phyloP scores from a whole-genome alignment of 164 flowering plant genomes.

The Nymphaea thermarum region DNA sequence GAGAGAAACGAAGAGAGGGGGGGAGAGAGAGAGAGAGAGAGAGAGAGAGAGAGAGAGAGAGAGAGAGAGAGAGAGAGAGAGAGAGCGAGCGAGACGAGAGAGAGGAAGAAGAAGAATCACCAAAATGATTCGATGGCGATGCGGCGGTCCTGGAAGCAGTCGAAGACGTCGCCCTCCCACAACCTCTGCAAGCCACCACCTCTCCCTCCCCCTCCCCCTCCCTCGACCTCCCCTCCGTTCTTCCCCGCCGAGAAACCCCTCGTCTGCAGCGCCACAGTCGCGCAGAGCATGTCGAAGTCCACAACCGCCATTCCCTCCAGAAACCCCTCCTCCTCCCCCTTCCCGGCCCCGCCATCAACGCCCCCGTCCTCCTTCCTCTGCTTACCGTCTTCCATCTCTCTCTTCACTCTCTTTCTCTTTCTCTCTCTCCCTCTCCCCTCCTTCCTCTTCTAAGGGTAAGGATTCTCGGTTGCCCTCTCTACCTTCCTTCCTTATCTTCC shows the following conservation, averaged over 20 bases:
- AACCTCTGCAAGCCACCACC: conserved; percentile 69
- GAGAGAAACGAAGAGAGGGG: background rate
- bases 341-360: conserved; percentile 29
- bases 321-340: conserved; percentile 28
- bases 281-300: conserved; percentile 85
- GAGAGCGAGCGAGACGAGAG: too few relatives aligned
- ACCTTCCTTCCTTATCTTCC: background rate
- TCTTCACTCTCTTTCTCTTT: too few relatives aligned
- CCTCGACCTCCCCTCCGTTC: conserved; percentile 24
- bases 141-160: conserved; percentile 75
- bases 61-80: background rate
- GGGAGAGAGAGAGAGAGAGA: background rate
- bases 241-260: conserved; percentile 23
- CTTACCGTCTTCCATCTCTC: too few relatives aligned
- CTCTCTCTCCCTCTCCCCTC: background rate
- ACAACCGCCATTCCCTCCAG: conserved; percentile 48
- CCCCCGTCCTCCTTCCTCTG: background rate
- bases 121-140: conserved; percentile 58
- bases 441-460: background rate
- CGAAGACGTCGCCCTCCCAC: conserved; percentile 92
- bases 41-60: background rate
- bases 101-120: conserved; percentile 13
- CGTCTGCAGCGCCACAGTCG: conserved; percentile 83
- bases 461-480: background rate
- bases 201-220: conserved; percentile 22